Base-by-base conservation (phyloP, 2,329 filamentous ascomycete species). In the Orbilia brochopaga region DNA sequence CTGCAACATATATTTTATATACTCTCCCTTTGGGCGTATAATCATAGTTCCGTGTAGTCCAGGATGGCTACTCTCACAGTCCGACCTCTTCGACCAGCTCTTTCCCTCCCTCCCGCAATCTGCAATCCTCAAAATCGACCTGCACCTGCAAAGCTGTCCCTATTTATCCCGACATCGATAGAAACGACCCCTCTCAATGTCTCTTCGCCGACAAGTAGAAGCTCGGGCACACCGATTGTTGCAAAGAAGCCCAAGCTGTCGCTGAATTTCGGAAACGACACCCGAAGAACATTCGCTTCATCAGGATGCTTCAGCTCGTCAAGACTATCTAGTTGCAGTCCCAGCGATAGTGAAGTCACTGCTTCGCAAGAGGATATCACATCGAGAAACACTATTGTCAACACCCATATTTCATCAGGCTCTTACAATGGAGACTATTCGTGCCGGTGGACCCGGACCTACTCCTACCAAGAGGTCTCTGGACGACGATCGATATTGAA, bases 41-140 rank as follows among this genome's bases (percentile, higher is more conserved):
- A 32, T 54, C 52, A 5, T 48, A 48, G 3, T 48, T 59, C 15
- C n/a, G 8, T 21, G 60, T 72, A 72, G 67, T 72, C 67, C 67
- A 72, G 60, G 67, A 72, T 72, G 67, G 60, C 67, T 72, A 56
- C 67, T 17, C 55, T 72, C 50, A 60, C 67, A 48, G 60, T 72
- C 60, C 60, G 67, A 72, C 67, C 67, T 24, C 67, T 72, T 50
- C 67, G 67, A 54, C 67, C 67, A 48, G 67, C 67, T 53, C 56
- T 72, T 11, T 72, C 67, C 23, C 67, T 72, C 21, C 67, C 67
- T 61, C 51, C 60, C 13, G 48, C 60, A n/a, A 37, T 72, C 55
- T 72, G 67, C 67, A 72, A 60, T 51, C n/a, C 60, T 3, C 60
- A 63, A 56, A 72, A 23, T 50, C 60, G 67, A 42, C 44, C 67